These are phyloP conservation scores for Mortierella sp. DNA, from an alignment of 371 early-diverging fungal genomes.

Conservation along the genomic window DNA sequence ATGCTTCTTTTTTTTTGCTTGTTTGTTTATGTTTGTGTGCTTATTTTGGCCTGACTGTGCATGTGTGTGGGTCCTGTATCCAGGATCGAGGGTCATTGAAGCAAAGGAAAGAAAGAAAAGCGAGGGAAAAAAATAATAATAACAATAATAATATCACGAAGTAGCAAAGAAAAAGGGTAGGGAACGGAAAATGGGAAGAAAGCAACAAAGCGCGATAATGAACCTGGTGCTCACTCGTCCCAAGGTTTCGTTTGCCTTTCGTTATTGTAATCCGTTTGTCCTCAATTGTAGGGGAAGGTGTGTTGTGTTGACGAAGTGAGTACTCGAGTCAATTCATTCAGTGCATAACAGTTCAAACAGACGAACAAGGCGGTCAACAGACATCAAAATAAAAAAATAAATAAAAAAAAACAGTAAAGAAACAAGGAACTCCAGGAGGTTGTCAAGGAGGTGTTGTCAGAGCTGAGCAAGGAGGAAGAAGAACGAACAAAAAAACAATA, in stretches of 20 bases:
- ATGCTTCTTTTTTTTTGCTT: not conserved
- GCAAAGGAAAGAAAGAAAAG: not conserved
- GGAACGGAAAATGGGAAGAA: not conserved
- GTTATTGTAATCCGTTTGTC: not conserved
- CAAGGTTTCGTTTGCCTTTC: not conserved
- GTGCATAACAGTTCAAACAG: not conserved
- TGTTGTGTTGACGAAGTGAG: not conserved
- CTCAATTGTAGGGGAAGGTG: not conserved
- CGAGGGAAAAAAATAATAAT: not conserved
- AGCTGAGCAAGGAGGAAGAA: constrained; percentile 9
- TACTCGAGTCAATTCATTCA: no score
- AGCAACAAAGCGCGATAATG: not conserved
- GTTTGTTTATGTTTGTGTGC: not conserved
- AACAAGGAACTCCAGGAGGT: not conserved
- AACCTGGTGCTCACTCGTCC: not conserved
- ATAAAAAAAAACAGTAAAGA: not conserved
- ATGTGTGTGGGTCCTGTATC: not conserved
- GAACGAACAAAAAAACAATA: not conserved
- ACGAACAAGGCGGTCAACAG: not conserved
- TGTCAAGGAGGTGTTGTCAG: not conserved
- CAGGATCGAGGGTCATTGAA: not conserved
- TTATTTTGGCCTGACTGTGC: no score
- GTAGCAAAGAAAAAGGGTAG: constrained; percentile 2
- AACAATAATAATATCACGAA: not conserved
- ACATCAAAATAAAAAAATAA: not conserved